Evolutionary conservation across 2,329 filamentous ascomycete species (phyloP).

Genomic region (Fusarium falciforme): DNA sequence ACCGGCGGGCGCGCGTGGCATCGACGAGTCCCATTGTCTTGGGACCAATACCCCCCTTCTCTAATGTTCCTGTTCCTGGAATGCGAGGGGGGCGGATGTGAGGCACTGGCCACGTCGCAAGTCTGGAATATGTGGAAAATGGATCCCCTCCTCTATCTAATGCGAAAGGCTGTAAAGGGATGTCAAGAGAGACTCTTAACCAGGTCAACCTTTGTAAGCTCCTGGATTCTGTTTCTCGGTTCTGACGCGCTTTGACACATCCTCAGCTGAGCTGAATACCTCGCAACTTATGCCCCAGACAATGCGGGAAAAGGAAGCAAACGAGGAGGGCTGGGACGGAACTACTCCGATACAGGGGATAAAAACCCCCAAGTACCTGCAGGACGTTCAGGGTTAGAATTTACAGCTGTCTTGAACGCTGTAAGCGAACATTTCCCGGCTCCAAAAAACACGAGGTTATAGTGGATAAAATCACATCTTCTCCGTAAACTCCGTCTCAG

Average conservation of each 20-base stretch:
- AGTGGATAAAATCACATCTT: neutral
- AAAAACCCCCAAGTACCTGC: neutral
- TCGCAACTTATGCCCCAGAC: neutral
- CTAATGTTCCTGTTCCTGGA: conserved; percentile 6
- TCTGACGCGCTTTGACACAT: neutral
- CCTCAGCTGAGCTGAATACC: neutral
- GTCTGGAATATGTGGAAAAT: neutral
- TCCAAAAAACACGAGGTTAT: neutral
- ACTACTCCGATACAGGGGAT: neutral
- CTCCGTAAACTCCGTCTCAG: neutral
- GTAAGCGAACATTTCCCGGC: neutral
- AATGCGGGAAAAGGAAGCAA: neutral
- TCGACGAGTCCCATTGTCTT: neutral
- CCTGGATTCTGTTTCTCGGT: neutral
- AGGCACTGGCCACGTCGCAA: neutral
- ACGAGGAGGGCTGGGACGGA: neutral
- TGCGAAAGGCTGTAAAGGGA: neutral
- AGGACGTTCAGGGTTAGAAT: neutral
- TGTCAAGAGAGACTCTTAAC: neutral
- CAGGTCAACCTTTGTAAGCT: neutral
- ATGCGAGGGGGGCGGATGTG: conserved; percentile 1
- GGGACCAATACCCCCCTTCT: neutral
- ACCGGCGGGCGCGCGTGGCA: neutral
- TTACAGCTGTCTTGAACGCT: neutral
- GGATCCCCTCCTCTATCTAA: neutral